Base-by-base conservation (phyloP, 2,329 filamentous ascomycete genomes). In the Zasmidium cellare region DNA sequence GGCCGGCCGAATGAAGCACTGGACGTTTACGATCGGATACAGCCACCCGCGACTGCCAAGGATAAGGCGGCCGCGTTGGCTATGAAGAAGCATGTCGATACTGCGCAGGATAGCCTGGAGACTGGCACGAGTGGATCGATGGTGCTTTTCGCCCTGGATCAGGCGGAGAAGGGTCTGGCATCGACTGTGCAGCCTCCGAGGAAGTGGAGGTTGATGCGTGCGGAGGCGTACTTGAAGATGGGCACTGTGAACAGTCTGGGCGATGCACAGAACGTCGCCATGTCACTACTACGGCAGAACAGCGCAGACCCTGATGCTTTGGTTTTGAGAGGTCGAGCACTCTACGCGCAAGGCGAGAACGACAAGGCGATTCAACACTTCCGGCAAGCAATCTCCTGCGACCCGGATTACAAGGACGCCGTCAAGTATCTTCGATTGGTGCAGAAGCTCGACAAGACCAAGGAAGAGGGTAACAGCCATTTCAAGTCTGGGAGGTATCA, bases 321-420 rank as follows among this genome's bases (percentile, higher is more conserved):
- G 63, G 90, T 97, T 5, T 84, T 99, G 52, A 86, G 93, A 49
- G 94, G 93, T 22, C 86, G 92, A 62, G 89, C 91, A 16, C 82
- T 96, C 51, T 97, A 97, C 69, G 88, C 87, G 3, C 90, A 94
- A 72, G 94, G 94, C 25, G 94, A 99, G 67, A 96, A 96, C 70
- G 90, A 96, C 2, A 96, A 97, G 81, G 93, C 94, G 1, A 84
- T 96, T 46, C 90, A 93, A 72, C 90, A 96, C 74, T 94, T 97
- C 79, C 86, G 91, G 64, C 90, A 94, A 78, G 94, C 93, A 19
- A 79, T 96, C 56, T 89, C 83, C 73, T 91, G 92, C 74, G 94
- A 97, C 68, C 94, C 94, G 9, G 94, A 99, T 74, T 94, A 90
- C 79, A 88, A 86, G 68, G 88, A 91, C 63, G 93, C 92, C 7